Evolutionary conservation across 441 rosid species (phyloP).

Genomic region (Hura crepitans): DNA sequence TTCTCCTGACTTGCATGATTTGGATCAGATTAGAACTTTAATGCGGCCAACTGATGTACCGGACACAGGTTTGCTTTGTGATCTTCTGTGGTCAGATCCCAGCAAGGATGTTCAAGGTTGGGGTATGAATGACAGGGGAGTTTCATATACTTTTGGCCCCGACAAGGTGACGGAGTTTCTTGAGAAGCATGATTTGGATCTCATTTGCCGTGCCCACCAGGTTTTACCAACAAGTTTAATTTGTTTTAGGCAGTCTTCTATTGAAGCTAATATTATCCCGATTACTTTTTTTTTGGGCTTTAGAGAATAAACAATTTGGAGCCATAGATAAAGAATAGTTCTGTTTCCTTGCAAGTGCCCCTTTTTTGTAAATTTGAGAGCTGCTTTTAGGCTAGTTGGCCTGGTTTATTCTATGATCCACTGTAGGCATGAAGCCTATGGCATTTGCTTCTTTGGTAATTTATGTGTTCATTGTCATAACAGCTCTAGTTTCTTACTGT

Average conservation of each 20-base stretch:
- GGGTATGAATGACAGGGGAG: conserved; percentile 79
- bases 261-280: conserved; percentile 18
- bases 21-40: conserved; percentile 54
- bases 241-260: conserved; percentile 10
- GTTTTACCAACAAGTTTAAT: conserved; percentile 30
- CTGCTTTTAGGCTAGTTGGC: background rate
- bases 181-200: conserved; percentile 61
- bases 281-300: conserved; percentile 4
- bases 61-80: conserved; percentile 69
- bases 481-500: conserved; percentile 17
- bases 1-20: conserved; percentile 53
- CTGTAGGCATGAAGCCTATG: background rate
- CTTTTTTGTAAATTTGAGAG: background rate
- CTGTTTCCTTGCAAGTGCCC: background rate
- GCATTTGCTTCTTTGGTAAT: background rate
- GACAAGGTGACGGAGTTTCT: conserved; percentile 61
- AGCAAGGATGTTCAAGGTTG: conserved; percentile 57
- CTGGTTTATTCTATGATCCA: background rate
- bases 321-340: conserved; percentile 6
- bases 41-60: conserved; percentile 65
- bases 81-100: conserved; percentile 81
- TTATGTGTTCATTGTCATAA: background rate
- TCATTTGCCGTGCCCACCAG: conserved; percentile 77
- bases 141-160: conserved; percentile 64
- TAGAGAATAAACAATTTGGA: conserved; percentile 19